Conservation (phyloP, 163 green algal genomes). For the Smithsoniella earleae region DNA sequence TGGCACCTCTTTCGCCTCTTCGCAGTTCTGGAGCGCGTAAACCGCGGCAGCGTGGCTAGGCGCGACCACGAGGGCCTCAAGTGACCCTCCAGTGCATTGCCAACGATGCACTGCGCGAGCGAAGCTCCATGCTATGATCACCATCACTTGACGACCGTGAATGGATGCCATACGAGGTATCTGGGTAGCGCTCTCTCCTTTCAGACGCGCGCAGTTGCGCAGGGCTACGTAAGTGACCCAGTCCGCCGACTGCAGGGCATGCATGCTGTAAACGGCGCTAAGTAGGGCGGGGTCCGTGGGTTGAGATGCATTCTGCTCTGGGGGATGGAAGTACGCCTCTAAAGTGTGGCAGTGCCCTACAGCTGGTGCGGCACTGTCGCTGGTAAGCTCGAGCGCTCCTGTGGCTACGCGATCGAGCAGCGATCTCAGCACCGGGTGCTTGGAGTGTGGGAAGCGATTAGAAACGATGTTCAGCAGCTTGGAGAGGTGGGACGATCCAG, state of each 20-base stretch:
- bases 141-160: neutral
- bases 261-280: neutral
- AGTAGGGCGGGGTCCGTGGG: neutral
- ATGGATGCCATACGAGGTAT: neutral
- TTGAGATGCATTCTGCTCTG: too few species aligned
- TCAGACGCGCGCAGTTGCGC: neutral
- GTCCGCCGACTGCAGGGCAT: slow-evolving; percentile 1
- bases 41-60: neutral
- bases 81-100: neutral
- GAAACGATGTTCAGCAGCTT: neutral
- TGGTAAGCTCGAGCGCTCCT: neutral
- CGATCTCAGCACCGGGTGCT: neutral
- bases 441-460: neutral
- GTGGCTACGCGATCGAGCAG: neutral
- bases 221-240: slow-evolving; percentile 5
- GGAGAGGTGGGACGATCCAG: neutral
- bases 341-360: neutral
- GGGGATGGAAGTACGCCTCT: neutral
- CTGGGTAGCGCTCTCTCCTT: neutral
- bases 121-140: neutral
- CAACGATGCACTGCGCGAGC: neutral
- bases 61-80: neutral
- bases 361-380: neutral
- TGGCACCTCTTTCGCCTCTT: neutral
- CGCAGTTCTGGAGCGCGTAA: neutral